Base-by-base conservation (phyloP, 192 early-diverging fungal species). In the Martensiomyces pterosporus region DNA sequence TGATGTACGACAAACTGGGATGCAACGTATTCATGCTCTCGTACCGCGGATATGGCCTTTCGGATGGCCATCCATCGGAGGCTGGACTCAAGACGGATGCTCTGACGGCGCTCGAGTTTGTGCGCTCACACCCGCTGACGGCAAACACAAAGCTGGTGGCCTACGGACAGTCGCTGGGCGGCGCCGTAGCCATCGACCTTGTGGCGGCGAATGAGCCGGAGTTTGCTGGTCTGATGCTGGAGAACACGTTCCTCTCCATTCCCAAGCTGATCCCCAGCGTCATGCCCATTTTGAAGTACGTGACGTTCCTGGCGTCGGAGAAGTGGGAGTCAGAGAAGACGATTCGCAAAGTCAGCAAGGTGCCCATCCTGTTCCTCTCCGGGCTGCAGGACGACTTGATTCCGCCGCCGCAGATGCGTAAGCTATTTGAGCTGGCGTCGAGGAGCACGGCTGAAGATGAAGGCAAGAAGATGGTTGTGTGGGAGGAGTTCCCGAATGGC, bases 11-110 rank as follows among this genome's bases (percentile, higher is more conserved):
- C 18, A 60, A 64, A 18, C 78, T 80, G 26, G 70, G 77, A 16
- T 83, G 81, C 71, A 98, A 99, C 69, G 84, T 99, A 12, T 85
- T 94, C 43, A 91, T 99, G 90, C 77, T 98, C 15, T 96, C 93
- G n/a, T 99, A 99, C 49, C 80, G 97, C 54, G 94, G 97, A 27
- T 97, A 96, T 73, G 94, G 94, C 5, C 52, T 83, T 34, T 91
- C 88, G 36, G 87, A 93, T 48, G 96, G 97, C 4, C 77, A 67
- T 27, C 85, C 94, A 3, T 79, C 78, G 7, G 97, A 99, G 67
- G 81, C 82, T 15, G 94, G 97, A 0, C 66, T 99, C 24, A 80
- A 81, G 56, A 82, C 87, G 29, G 97, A 99, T 72, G 85, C 92
- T 21, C 62, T 90, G 76, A 82, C 92, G 5, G 82, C 88, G 15